phyloP scores from a whole-genome alignment of 2,329 filamentous ascomycete species.

The Geoglossum cookeanum region DNA sequence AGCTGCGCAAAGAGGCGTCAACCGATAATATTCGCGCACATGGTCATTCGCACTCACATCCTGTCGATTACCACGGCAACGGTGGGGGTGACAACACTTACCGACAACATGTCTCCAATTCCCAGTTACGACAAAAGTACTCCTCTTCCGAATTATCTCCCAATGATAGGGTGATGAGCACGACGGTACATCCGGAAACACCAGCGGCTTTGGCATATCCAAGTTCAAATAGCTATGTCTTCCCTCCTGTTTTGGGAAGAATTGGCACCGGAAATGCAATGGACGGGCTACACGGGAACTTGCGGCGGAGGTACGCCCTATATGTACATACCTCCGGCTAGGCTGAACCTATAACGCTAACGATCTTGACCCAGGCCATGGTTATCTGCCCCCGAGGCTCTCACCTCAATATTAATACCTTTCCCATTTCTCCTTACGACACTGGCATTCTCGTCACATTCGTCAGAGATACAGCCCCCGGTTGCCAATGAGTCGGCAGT shows the following conservation, averaged over 20 bases:
- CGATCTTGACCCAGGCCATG: background rate
- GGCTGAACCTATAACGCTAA: background rate
- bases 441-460: constrained; percentile 21
- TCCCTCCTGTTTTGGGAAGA: background rate
- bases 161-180: background rate
- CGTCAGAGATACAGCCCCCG: background rate
- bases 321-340: background rate
- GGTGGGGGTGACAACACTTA: background rate
- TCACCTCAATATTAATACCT: constrained; percentile 31
- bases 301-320: background rate
- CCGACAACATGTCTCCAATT: background rate
- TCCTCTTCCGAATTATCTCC: background rate
- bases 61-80: background rate
- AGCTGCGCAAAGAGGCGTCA: background rate
- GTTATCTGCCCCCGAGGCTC: constrained; percentile 24
- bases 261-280: background rate
- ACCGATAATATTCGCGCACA: background rate
- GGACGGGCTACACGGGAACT: background rate
- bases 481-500: constrained; percentile 5
- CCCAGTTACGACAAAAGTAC: background rate
- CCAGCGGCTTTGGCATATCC: background rate
- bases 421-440: constrained; percentile 29
- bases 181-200: background rate
- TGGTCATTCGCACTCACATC: constrained; percentile 21
- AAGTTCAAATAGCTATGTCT: background rate